Evolutionary conservation across 257 asterid species (phyloP).

Genomic region (Scutellaria galericulata): DNA sequence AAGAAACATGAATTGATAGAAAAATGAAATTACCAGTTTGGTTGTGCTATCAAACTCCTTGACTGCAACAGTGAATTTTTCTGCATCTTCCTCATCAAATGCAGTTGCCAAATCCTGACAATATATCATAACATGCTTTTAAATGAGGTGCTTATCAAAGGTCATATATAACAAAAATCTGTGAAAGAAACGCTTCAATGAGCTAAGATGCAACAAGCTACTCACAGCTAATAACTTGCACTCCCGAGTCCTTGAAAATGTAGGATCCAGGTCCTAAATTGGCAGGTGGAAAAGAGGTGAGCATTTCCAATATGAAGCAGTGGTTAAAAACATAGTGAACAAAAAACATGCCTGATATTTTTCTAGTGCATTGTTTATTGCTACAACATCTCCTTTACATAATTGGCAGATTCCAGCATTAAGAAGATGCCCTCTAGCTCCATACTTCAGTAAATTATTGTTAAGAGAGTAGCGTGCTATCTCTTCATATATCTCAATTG

Average conservation of each 20-base stretch:
- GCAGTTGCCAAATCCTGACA: slow-evolving; percentile 53
- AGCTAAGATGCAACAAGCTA: slow-evolving; percentile 24
- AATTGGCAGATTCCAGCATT: slow-evolving; percentile 53
- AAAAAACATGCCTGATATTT: slow-evolving; percentile 45
- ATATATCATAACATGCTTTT: slow-evolving; percentile 8
- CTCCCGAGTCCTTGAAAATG: slow-evolving; percentile 51
- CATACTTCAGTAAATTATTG: slow-evolving; percentile 47
- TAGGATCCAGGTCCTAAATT: slow-evolving; percentile 53
- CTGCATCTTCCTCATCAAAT: slow-evolving; percentile 51
- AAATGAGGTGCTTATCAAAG: slow-evolving; percentile 6
- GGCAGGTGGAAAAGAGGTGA: slow-evolving; percentile 25
- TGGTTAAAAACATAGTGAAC: neutral
- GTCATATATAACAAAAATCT: neutral
- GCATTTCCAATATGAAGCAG: slow-evolving; percentile 6
- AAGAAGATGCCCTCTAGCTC: slow-evolving; percentile 50
- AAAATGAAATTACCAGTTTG: slow-evolving; percentile 40
- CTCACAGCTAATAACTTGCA: slow-evolving; percentile 47
- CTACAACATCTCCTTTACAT: slow-evolving; percentile 50
- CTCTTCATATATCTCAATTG: slow-evolving; percentile 45
- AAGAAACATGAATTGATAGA: slow-evolving; percentile 2
- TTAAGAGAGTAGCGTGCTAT: slow-evolving; percentile 43
- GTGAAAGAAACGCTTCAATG: neutral
- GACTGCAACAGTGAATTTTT: slow-evolving; percentile 42
- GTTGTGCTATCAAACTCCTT: slow-evolving; percentile 52
- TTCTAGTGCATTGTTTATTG: slow-evolving; percentile 48